Percentiles rank a stretch among this genome's conserved stretches.
Evolutionary conservation across 257 asterid genomes (phyloP).

Genomic region (Plantago ovata): DNA sequence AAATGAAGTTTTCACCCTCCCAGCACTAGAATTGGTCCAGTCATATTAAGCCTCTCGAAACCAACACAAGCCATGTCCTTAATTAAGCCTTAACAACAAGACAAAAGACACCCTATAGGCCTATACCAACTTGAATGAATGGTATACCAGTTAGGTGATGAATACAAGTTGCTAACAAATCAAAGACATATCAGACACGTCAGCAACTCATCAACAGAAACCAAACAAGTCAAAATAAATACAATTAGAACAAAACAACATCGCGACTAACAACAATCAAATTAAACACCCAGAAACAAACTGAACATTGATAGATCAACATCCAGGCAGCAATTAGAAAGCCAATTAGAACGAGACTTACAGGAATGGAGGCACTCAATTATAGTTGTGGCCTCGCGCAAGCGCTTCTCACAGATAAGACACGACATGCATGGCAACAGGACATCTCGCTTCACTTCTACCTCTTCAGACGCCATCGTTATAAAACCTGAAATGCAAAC

Average conservation of each 20-base stretch:
- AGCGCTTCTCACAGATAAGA: constrained; percentile 48
- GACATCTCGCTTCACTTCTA: constrained; percentile 37
- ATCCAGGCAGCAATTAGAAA: constrained; percentile 17
- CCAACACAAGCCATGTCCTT: no score
- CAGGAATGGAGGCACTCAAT: constrained; percentile 65
- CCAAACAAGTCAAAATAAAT: constrained; percentile 23
- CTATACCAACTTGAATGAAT: no score
- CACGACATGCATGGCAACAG: constrained; percentile 66
- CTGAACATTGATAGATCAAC: constrained; percentile 3
- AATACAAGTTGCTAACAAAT: no score
- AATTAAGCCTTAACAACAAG: no score
- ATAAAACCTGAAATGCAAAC: background rate
- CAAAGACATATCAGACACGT: constrained; percentile 11
- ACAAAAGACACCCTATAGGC: no score
- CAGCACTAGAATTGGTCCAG: no score
- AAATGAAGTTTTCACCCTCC: no score
- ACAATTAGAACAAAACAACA: constrained; percentile 11
- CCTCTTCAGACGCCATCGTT: constrained; percentile 41
- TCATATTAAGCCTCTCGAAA: no score
- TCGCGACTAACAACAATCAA: background rate
- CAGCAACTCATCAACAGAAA: constrained; percentile 15
- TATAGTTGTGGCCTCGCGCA: constrained; percentile 57
- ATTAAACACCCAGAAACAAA: constrained; percentile 25
- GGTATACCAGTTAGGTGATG: no score
- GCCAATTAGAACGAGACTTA: constrained; percentile 32